Base-by-base conservation (phyloP, 805 yeast species). In the Teunomyces stri region DNA sequence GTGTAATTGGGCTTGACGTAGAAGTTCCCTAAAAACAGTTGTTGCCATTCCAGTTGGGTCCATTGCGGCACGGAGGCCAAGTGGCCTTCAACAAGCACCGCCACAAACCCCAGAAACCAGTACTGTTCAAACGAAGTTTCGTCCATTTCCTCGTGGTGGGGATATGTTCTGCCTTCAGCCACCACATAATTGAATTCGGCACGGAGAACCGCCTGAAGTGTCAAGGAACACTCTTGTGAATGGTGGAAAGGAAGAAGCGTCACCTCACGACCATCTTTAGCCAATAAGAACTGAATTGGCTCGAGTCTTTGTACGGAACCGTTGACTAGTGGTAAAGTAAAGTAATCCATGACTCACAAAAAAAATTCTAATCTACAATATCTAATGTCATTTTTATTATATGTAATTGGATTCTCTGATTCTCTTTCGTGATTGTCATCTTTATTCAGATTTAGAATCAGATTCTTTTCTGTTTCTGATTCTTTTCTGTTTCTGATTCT, bases 1-100 rank as follows among this genome's bases (percentile, higher is more conserved):
- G 74, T 66, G 61, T 90, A 91, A 65, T 91, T 91, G 13, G 98
- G 96, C 59, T 87, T 89, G 57, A 90, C 73, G 63, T 85, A 87
- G 61, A 84, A 87, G 2, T 87, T 79, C 1, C 97, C 97, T 39
- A 89, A 61, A 50, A 82, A 78, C 5, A 56, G 52, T 0, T 69
- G 59, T 4, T 70, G 66, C 82, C 85, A 81, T 2, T 45, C 48
- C 2, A 42, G 40, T 13, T 51, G 43, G 9, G 40, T 20, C 16
- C 13, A 20, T 31, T 22, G 28, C 10, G 40, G 28, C n/a, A 57
- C 27, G 2, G 55, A 45, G 2, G 49, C 20, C 43, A 59, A 53
- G 5, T 61, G 57, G 2, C 75, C 76, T 16, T 72, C 71, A 5
- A 89, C 59, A 56, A 88, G 64, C 3, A 89, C 68, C 0, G 85